Base-by-base conservation (phyloP, 805 yeast species). In the Diddensiella caesifluorescens region DNA sequence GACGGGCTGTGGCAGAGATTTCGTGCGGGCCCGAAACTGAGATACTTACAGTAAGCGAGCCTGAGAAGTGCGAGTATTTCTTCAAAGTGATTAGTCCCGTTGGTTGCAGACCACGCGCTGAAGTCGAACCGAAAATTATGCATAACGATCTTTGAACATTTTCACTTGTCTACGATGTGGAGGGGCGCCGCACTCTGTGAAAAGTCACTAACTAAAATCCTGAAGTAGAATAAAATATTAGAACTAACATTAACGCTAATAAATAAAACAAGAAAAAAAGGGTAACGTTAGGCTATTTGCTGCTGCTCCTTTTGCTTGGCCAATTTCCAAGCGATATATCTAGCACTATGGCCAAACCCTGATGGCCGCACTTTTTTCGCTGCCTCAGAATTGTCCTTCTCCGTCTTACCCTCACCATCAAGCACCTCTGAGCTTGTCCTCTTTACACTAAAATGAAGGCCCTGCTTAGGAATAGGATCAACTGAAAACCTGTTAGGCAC, bases 1-100 rank as follows among this genome's bases (percentile, higher is more conserved):
- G 98, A 60, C 73, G 81, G 25, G 89, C 86, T 1, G 63, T 60
- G 6, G 80, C 85, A 1, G 67, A 67, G 18, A 56, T 89, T 41
- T 65, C 68, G 13, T 92, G 98, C 63, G 94, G 94, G 0, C 63
- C 69, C 2, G 62, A 66, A 2, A 66, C 73, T 35, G 67, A 70
- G 42, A 60, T 87, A 19, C 42, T 81, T n/a, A 60, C 76, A 3
- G 95, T 90, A 6, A 69, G 80, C 31, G 98, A 92, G 63, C 90
- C 92, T 1, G 94, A 89, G 51, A 86, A 82, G 59, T 92, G 98
- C 63, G 80, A 74, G 47, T 92, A 92, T 58, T 60, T 62, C 37
- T 69, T 89, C 49, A 65, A 52, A 38, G 57, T 56, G 40, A 25
- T 32, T 13, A 49, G 58, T 25, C 67, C 67, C 3, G 58, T 54